Conservation (phyloP, 805 yeast genomes). For the Yamadazyma philogaea region DNA sequence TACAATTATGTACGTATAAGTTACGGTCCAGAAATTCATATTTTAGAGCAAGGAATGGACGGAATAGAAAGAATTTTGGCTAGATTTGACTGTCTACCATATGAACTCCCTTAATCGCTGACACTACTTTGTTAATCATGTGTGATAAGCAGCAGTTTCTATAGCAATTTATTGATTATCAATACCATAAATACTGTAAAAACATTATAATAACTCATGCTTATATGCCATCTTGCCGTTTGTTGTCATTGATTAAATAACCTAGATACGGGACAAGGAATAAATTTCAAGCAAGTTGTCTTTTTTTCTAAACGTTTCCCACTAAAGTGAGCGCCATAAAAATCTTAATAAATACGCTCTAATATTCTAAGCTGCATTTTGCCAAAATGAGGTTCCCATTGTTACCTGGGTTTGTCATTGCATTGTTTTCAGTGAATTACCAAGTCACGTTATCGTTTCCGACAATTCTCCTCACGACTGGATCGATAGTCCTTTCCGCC, state of each 20-base stretch:
- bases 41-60: slow-evolving; percentile 55
- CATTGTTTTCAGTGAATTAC: slow-evolving; percentile 37
- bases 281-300: no score
- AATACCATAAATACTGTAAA: no score
- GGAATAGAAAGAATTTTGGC: slow-evolving; percentile 50
- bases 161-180: no score
- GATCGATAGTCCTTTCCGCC: slow-evolving; percentile 28
- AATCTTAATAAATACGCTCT: no score
- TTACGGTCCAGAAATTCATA: slow-evolving; percentile 56
- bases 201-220: no score
- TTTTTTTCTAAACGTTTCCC: no score
- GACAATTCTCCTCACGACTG: slow-evolving; percentile 36
- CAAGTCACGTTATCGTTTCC: slow-evolving; percentile 52
- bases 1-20: slow-evolving; percentile 57
- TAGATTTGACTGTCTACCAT: slow-evolving; percentile 43
- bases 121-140: neutral
- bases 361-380: neutral
- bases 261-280: no score
- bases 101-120: slow-evolving; percentile 11
- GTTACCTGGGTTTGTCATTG: neutral
- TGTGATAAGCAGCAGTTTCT: slow-evolving; percentile 7
- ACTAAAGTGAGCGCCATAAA: slow-evolving; percentile 3
- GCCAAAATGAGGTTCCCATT: neutral
- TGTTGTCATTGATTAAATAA: no score
- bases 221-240: no score